Base-by-base conservation (phyloP, 768 basidiomycete species). In the Lactarius akahatsu region DNA sequence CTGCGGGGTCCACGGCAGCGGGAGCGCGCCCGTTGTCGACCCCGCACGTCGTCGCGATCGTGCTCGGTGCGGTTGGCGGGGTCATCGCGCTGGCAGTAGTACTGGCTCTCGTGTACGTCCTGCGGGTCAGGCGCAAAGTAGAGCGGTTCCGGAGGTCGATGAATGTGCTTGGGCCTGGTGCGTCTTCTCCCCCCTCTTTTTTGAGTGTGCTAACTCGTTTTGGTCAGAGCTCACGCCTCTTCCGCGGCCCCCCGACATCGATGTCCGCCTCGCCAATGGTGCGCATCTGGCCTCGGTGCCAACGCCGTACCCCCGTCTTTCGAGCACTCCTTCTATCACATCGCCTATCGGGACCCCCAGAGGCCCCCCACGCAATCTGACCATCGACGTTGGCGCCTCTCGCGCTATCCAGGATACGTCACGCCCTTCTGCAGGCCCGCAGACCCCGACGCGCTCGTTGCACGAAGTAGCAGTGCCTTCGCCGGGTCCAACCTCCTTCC, bases 101-200 rank as follows among this genome's bases (percentile, higher is more conserved):
- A 28, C n/a, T 60, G 15, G 66, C 62, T 6, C 34, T 67, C 34
- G 23, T 67, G 26, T 56, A 67, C 28, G 18, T 47, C 26, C 13
- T 52, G 34, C 58, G 62, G 34, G n/a, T 67, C 58, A 59, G 43
- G 28, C 66, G 62, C 13, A 67, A 40, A 16, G 52, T 63, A 26
- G 59, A 63, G 58, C 43, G 20, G 6, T 40, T 67, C 36, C 43
- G 36, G 11, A 59, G 54, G 34, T 38, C 26, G 13, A 67, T 38
- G 58, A 15, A 67, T 32, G 36, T 67, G 3, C 62, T 67, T 20
- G 66, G 58, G 34, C 62, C 66, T 56, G 66, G 66, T 67, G 41
- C 58, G 62, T 62, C 16, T 11, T 10, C 4, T 43, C 4, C 28
- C 45, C 9, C 7, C 4, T 26, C 23, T 50, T 13, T 23, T 13